These are phyloP conservation scores for Orobanche coerulescens DNA, from an alignment of 257 asterid species.

Conservation along the genomic window DNA sequence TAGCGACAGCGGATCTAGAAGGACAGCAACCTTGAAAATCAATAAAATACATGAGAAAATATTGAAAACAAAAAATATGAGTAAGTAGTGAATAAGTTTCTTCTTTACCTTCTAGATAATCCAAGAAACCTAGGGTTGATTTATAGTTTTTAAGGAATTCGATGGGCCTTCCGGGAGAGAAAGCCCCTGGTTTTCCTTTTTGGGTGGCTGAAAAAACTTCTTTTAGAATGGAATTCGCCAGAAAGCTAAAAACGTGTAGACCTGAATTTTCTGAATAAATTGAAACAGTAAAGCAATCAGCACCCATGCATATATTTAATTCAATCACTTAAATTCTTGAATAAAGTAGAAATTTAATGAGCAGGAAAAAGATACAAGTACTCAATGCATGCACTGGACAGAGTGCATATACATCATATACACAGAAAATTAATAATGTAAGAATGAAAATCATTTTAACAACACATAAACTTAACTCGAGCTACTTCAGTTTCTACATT, in stretches of 20 bases:
- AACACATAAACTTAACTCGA: slow-evolving; percentile 1
- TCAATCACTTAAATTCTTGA: not conserved
- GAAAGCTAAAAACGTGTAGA: slow-evolving; percentile 88
- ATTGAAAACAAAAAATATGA: not conserved
- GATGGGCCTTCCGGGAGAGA: slow-evolving; percentile 94
- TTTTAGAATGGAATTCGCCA: slow-evolving; percentile 87
- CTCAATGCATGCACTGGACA: not conserved
- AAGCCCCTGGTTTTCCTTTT: slow-evolving; percentile 86
- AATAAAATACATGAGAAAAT: slow-evolving; percentile 25
- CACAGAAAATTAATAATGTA: not conserved
- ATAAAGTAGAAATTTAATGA: slow-evolving; percentile 1
- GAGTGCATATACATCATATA: not conserved
- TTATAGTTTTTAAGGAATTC: slow-evolving; percentile 83
- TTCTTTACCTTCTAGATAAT: slow-evolving; percentile 70
- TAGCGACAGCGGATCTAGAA: slow-evolving; percentile 60
- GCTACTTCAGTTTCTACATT: slow-evolving; percentile 3
- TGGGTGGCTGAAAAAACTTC: slow-evolving; percentile 81
- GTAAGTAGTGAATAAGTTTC: not conserved
- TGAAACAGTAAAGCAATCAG: slow-evolving; percentile 21
- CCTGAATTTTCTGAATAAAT: slow-evolving; percentile 81
- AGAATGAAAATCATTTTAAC: not conserved
- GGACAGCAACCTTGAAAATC: slow-evolving; percentile 57
- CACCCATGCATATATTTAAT: slow-evolving; percentile 9
- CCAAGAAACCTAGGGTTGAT: slow-evolving; percentile 80
- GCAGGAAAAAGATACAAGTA: slow-evolving; percentile 12